Evolutionary conservation across 768 basidiomycete species (phyloP).

Genomic region (Auricularia auricula-judae): DNA sequence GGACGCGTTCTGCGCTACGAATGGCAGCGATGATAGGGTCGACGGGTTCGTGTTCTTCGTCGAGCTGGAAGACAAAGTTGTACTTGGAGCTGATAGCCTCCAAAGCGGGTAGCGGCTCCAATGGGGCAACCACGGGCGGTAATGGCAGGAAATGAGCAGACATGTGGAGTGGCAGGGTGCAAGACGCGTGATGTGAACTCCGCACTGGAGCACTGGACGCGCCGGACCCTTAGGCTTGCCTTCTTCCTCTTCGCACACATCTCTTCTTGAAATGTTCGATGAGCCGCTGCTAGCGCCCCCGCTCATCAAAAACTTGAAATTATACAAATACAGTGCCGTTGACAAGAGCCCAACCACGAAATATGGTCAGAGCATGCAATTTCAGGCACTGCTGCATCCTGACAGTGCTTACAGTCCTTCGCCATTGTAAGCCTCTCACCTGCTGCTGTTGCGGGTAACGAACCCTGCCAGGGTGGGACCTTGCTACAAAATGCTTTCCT

Average conservation of each 20-base stretch:
- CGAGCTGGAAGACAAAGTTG: neutral
- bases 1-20: neutral
- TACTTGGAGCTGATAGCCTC: neutral
- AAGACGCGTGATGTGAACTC: neutral
- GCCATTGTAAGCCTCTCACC: slow-evolving; percentile 2
- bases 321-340: neutral
- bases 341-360: slow-evolving; percentile 7
- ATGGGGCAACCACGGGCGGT: neutral
- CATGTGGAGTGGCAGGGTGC: neutral
- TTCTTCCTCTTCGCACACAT: neutral
- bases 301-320: neutral
- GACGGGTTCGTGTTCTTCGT: neutral
- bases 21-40: neutral
- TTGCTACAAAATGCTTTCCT: slow-evolving; percentile 6
- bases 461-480: slow-evolving; percentile 6
- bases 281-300: neutral
- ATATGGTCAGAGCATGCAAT: slow-evolving; percentile 3
- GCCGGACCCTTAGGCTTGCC: too few relatives aligned
- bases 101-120: neutral
- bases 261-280: neutral
- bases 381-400: neutral
- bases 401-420: neutral
- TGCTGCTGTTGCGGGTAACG: neutral
- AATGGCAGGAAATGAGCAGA: neutral
- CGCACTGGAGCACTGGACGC: neutral